These are phyloP conservation scores for Noccaea bulbosa DNA, from an alignment of 345 rosid genomes.

Conservation along the genomic window DNA sequence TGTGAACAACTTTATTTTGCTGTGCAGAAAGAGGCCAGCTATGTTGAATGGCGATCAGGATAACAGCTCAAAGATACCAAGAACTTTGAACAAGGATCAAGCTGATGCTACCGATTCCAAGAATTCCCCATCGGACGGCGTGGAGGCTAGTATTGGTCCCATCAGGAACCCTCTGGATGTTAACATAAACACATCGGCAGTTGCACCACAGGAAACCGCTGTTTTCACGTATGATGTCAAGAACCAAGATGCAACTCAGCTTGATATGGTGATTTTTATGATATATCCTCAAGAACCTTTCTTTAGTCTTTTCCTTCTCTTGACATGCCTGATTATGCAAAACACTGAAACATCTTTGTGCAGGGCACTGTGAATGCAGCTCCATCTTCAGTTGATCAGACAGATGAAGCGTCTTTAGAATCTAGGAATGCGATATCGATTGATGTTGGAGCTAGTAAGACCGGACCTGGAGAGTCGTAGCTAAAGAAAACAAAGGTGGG, in stretches of 20 bases:
- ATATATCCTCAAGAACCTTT: conserved; percentile 10
- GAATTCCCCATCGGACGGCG: conserved; percentile 19
- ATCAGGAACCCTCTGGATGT: conserved; percentile 35
- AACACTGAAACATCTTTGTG: conserved; percentile 14
- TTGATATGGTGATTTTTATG: conserved; percentile 30
- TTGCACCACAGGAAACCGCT: conserved; percentile 23
- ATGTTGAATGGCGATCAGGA: conserved; percentile 37
- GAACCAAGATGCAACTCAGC: conserved; percentile 32
- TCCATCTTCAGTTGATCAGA: conserved; percentile 30
- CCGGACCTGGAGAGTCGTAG: conserved; percentile 35
- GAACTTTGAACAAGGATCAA: conserved; percentile 32
- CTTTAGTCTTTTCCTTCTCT: conserved; percentile 12
- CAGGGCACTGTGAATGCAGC: conserved; percentile 29
- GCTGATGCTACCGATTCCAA: conserved; percentile 26
- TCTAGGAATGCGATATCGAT: conserved; percentile 41
- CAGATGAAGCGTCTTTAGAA: conserved; percentile 42
- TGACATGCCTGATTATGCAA: conserved; percentile 18
- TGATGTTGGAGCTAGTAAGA: conserved; percentile 35
- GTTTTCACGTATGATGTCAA: conserved; percentile 10
- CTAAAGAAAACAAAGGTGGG: conserved; percentile 29
- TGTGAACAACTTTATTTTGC: conserved; percentile 5
- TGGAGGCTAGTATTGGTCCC: conserved; percentile 29
- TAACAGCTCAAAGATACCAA: conserved; percentile 30
- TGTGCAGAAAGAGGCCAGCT: conserved; percentile 43
- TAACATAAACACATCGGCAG: conserved; percentile 14